Conservation (phyloP, 306 rosid genomes). For the Prunus kanzakura region DNA sequence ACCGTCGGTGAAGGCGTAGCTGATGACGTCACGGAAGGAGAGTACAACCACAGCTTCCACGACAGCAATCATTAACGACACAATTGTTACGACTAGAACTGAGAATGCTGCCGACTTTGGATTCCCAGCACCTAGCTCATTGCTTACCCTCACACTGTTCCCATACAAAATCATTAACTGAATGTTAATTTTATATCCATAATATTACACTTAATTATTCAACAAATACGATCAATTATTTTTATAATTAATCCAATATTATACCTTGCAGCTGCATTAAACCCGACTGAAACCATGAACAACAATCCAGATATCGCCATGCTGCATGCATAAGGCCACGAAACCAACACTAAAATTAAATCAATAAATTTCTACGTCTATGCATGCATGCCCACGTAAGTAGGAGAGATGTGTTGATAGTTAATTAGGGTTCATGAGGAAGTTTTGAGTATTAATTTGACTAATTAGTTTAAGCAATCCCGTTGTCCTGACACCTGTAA, state of each 20-base stretch:
- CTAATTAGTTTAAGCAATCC: too few relatives aligned
- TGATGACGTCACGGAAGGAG: conserved; percentile 47
- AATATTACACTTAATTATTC: background rate
- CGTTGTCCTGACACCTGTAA: too few relatives aligned
- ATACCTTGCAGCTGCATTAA: conserved; percentile 78
- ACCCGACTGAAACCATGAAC: conserved; percentile 55
- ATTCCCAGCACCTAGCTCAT: conserved; percentile 74
- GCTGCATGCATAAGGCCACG: conserved; percentile 47
- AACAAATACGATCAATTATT: background rate
- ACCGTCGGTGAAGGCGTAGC: conserved; percentile 63
- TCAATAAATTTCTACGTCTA: too few relatives aligned
- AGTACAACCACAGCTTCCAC: conserved; percentile 48
- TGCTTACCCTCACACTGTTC: conserved; percentile 64
- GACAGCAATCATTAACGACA: conserved; percentile 39
- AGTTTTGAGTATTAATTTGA: too few relatives aligned
- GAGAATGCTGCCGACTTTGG: conserved; percentile 63
- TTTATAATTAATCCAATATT: background rate
- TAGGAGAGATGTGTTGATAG: too few relatives aligned
- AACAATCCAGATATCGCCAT: conserved; percentile 39
- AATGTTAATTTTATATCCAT: background rate
- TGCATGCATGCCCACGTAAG: too few relatives aligned
- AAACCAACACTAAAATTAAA: background rate
- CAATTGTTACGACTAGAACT: conserved; percentile 35
- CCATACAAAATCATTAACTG: background rate
- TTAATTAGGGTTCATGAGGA: too few relatives aligned